Evolutionary conservation across 345 rosid species (phyloP).

Genomic region (Gossypium australe): DNA sequence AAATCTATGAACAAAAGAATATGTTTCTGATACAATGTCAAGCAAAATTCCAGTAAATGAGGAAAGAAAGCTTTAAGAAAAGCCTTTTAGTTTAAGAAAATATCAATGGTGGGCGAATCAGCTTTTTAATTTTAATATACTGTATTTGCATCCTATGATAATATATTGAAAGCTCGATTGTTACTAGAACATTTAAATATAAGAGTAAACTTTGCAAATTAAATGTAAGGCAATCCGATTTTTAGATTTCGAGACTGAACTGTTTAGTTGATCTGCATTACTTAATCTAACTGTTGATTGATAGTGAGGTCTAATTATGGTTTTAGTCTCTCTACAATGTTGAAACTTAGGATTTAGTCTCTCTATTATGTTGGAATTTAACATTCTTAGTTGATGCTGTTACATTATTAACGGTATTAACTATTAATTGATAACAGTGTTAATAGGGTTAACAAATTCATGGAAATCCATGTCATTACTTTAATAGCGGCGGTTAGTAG

Average conservation of each 20-base stretch:
- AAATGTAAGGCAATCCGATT: not conserved
- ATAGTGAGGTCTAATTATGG: not conserved
- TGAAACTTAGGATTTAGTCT: no score
- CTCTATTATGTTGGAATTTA: no score
- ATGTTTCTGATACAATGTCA: not conserved
- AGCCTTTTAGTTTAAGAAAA: not conserved
- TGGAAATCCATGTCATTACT: no score
- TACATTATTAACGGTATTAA: no score
- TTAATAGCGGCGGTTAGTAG: no score
- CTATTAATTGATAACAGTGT: no score
- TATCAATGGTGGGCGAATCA: not conserved
- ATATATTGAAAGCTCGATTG: not conserved
- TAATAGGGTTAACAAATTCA: no score
- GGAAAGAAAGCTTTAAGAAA: not conserved
- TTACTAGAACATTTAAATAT: not conserved
- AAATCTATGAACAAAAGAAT: not conserved
- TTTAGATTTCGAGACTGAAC: not conserved
- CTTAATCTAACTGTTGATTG: not conserved
- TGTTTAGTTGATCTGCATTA: not conserved
- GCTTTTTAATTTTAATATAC: not conserved
- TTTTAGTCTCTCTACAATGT: no score
- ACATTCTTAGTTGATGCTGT: no score
- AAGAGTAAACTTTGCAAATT: not conserved
- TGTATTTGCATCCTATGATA: not conserved
- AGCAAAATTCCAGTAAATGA: not conserved